phyloP scores from a whole-genome alignment of 371 early-diverging fungal genomes.

The Rhizomucor pusillus region DNA sequence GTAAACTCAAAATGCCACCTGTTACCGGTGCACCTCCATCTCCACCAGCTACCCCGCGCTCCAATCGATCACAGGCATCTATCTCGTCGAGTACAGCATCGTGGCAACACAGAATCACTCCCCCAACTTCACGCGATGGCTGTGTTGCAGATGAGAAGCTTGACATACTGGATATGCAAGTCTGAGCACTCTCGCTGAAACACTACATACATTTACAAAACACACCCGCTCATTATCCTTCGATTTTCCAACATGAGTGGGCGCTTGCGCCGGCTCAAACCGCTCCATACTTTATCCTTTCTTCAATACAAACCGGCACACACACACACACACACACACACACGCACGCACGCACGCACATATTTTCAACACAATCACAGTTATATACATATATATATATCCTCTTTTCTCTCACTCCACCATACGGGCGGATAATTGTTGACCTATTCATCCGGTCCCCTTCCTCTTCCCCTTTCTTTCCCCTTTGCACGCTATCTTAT shows the following conservation, averaged over 20 bases:
- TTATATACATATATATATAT: background rate
- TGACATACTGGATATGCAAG: constrained; percentile 9
- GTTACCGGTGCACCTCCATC: constrained; percentile 5
- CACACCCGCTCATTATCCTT: too few species aligned
- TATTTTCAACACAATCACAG: background rate
- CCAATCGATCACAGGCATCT: constrained; percentile 13
- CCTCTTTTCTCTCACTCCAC: constrained; percentile 4
- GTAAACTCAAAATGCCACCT: background rate
- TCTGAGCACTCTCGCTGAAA: constrained; percentile 6
- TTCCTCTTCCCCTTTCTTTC: constrained; percentile 3
- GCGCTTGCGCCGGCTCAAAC: background rate
- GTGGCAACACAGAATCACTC: constrained; percentile 13
- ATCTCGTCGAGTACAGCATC: constrained; percentile 4
- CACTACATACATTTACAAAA: too few species aligned
- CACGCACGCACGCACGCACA: too few species aligned
- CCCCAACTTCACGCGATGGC: constrained; percentile 6
- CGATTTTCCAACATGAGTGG: too few species aligned
- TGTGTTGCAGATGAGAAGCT: constrained; percentile 1
- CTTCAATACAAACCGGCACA: too few species aligned
- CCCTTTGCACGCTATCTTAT: constrained; percentile 11
- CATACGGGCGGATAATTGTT: too few species aligned
- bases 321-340: too few species aligned
- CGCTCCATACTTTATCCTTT: background rate
- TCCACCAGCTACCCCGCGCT: constrained; percentile 14
- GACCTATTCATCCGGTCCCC: background rate